phyloP scores from a whole-genome alignment of 176 grass and related monocot species.

The Avena insularis region DNA sequence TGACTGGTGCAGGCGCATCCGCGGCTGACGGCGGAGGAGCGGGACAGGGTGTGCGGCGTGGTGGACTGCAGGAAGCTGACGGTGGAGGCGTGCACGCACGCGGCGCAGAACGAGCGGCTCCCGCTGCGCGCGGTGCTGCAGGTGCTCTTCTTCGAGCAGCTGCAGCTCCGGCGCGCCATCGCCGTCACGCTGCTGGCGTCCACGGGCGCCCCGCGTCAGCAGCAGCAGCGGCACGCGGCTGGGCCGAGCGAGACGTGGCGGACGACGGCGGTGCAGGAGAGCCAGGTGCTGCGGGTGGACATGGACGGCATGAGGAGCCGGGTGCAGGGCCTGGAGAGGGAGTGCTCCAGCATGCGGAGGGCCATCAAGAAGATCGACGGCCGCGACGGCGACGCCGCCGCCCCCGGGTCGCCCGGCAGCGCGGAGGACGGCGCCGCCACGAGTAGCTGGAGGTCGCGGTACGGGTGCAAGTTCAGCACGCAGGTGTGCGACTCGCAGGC shows the following conservation, averaged over 20 bases:
- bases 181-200: slow-evolving; percentile 58
- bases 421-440: background rate
- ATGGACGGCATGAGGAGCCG: slow-evolving; percentile 87
- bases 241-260: slow-evolving; percentile 18
- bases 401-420: slow-evolving; percentile 23
- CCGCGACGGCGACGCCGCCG: background rate
- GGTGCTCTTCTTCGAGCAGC: slow-evolving; percentile 99
- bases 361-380: slow-evolving; percentile 75
- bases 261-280: slow-evolving; percentile 57
- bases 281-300: slow-evolving; percentile 76
- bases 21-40: slow-evolving; percentile 72
- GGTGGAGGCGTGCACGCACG: slow-evolving; percentile 95
- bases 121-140: slow-evolving; percentile 94
- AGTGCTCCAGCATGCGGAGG: slow-evolving; percentile 87
- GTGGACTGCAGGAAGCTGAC: slow-evolving; percentile 91
- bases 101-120: slow-evolving; percentile 92
- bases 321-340: slow-evolving; percentile 72
- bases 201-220: background rate
- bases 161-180: slow-evolving; percentile 86
- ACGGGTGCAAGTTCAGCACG: slow-evolving; percentile 87
- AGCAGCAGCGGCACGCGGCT: slow-evolving; percentile 12
- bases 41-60: slow-evolving; percentile 73
- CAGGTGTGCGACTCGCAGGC: slow-evolving; percentile 89
- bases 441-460: slow-evolving; percentile 51
- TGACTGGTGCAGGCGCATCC: slow-evolving; percentile 55